Base-by-base conservation (phyloP, 805 yeast genomes). In the Kodamaea leandrae region DNA sequence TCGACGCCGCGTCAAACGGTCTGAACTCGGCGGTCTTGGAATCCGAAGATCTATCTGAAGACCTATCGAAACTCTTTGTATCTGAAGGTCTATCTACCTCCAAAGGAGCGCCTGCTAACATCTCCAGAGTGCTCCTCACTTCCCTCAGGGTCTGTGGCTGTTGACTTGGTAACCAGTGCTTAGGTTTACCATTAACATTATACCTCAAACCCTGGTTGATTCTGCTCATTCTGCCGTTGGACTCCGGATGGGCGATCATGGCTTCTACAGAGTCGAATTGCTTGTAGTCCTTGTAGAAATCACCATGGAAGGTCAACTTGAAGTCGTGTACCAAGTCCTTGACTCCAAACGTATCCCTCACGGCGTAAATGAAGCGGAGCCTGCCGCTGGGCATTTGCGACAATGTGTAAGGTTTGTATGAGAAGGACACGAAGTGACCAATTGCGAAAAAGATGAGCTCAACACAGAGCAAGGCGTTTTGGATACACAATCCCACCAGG, bases 381-480 rank as follows among this genome's bases (percentile, higher is more conserved):
- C 96, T 66, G 29, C 87, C 83, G 23, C 82, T 83, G 0, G 93
- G 89, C 37, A 84, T 64, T 9, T 63, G 65, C 7, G 74, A 58
- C 2, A 78, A 69, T 2, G 82, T 76, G 57, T 83, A 93, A 29
- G 87, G 93, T 2, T 66, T 64, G 63, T 83, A 85, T 4, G 88
- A 79, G 60, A 93, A 93, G 0, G 98, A 88, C 34, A 71, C 57
- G 82, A 89, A 82, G 63, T 93, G 98, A n/a, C 93, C 83, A 17
- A 84, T 61, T 0, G 98, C 88, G 67, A 93, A 91, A 2, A 80
- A 85, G 16, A 89, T 71, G 70, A 93, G 73, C 55, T 93, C 99
- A 15, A 86, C 64, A 55, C 96, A 87, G 45, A 93, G 64, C 28
- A 89, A 58, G 0, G 86, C 80, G 63, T 87, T 88, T 55, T 87